Evolutionary conservation across 192 early-diverging fungal species (phyloP), one percentile per base, ranked within the genome.

Genomic region (Polychytrium aggregatum): DNA sequence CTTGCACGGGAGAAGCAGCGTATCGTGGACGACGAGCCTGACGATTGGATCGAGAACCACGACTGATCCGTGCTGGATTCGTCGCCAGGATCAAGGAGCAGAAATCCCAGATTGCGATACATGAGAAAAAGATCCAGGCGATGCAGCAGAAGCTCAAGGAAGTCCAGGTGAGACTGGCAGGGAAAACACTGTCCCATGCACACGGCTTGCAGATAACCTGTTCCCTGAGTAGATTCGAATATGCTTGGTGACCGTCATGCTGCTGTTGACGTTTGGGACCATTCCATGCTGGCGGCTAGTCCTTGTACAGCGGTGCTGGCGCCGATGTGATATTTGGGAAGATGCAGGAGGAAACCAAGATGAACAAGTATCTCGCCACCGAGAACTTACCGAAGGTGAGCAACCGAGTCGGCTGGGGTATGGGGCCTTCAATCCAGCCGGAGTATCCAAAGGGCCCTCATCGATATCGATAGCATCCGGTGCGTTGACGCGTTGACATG

Each of bases 301-400:
- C n/a, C n/a, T n/a, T n/a, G n/a, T n/a, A n/a, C n/a, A n/a, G n/a
- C n/a, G n/a, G n/a, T n/a, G n/a, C 55, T 2, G 61, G 58, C 29
- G 66, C 75, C 21, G 71, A 74, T 18, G 53, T 52, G 0, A 45
- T 78, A 4, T 64, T 68, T 48, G 50, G 60, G 5, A 71, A 71
- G 46, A 64, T 79, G 51, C 67, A 78, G 51, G 68, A 78, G 46
- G 77, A 79, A 29, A 53, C 52, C 55, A 65, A 68, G 48, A 79
- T 76, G 73, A 78, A 79, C 55, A 62, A 64, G 34, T 79, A 68
- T 44, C 50, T 79, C 3, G 68, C 68, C 2, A 57, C 56, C 11
- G 74, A 74, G 30, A 79, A 75, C 30, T 48, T 79, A 14, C 77
- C 77, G 43, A 74, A 77, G 41, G 62, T 70, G 47, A 2, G 35